These are phyloP conservation scores for Huntiella decipiens DNA, from an alignment of 2,329 filamentous ascomycete genomes.

Conservation along the genomic window DNA sequence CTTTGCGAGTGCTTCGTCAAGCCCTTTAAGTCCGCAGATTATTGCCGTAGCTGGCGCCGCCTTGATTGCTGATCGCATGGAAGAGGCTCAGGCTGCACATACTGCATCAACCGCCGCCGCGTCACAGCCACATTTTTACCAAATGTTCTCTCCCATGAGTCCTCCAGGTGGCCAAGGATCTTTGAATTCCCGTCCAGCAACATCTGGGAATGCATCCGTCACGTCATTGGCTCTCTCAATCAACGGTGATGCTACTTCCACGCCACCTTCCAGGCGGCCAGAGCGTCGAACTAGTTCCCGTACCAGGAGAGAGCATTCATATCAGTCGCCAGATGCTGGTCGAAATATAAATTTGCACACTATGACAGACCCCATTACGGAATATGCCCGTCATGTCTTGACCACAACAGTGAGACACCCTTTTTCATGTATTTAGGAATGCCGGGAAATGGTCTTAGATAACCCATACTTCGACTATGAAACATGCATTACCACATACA, in stretches of 20 bases:
- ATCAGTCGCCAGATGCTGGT: slow-evolving; percentile 60
- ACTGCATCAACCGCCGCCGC: background rate
- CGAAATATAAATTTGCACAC: slow-evolving; percentile 34
- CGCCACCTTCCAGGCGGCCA: slow-evolving; percentile 20
- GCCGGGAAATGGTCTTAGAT: background rate
- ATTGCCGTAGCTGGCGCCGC: slow-evolving; percentile 49
- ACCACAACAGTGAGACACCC: slow-evolving; percentile 59
- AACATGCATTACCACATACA: background rate
- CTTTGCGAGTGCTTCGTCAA: slow-evolving; percentile 58
- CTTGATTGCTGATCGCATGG: slow-evolving; percentile 31
- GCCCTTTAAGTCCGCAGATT: slow-evolving; percentile 73
- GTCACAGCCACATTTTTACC: background rate
- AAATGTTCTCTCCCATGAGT: background rate
- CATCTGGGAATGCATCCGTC: slow-evolving; percentile 19
- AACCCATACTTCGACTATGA: background rate
- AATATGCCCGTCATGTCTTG: slow-evolving; percentile 90
- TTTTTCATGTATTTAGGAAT: background rate
- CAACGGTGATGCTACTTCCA: slow-evolving; percentile 4
- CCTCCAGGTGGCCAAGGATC: no score
- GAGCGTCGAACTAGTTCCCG: slow-evolving; percentile 44
- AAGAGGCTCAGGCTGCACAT: slow-evolving; percentile 17
- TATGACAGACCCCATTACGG: slow-evolving; percentile 83
- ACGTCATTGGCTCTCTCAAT: slow-evolving; percentile 27
- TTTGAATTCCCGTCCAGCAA: slow-evolving; percentile 23
- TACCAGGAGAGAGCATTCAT: slow-evolving; percentile 50